Conservation (phyloP, 2,329 filamentous ascomycete species). For the Sporothrix pseudoabietina region DNA sequence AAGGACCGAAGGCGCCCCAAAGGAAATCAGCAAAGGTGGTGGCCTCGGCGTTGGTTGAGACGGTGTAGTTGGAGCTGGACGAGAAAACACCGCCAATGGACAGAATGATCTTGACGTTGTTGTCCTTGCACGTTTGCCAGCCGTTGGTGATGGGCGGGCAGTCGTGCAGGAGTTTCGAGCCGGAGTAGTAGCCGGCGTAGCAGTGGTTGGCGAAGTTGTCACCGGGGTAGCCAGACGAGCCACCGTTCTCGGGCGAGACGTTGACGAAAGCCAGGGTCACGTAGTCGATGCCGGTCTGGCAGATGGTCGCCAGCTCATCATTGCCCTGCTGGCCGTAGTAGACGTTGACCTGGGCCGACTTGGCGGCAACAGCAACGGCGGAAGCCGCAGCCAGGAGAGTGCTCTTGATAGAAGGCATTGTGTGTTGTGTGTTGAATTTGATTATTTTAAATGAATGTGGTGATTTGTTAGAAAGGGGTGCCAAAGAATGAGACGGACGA, state of each 20-base stretch:
- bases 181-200: conserved; percentile 39
- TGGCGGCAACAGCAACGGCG: conserved; percentile 36
- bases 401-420: conserved; percentile 36
- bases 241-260: conserved; percentile 45
- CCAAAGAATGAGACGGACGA: background rate
- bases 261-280: conserved; percentile 48
- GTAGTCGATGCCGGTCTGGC: conserved; percentile 45
- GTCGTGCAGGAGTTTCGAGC: conserved; percentile 41
- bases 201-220: conserved; percentile 47
- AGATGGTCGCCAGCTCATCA: conserved; percentile 38
- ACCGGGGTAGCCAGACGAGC: conserved; percentile 41
- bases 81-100: conserved; percentile 60
- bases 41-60: conserved; percentile 40
- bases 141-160: conserved; percentile 43
- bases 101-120: conserved; percentile 64
- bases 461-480: background rate
- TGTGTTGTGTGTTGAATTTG: background rate
- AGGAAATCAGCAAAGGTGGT: conserved; percentile 45
- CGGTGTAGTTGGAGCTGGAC: conserved; percentile 41
- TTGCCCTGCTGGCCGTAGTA: conserved; percentile 42
- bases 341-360: conserved; percentile 39
- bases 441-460: background rate
- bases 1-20: conserved; percentile 45
- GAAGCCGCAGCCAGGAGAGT: conserved; percentile 38
- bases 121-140: conserved; percentile 53